A percentile compares a stretch with the other conserved stretches of the same genome.
Conservation (phyloP, 495 filamentous ascomycete species). For the Durotheca rogersii region DNA sequence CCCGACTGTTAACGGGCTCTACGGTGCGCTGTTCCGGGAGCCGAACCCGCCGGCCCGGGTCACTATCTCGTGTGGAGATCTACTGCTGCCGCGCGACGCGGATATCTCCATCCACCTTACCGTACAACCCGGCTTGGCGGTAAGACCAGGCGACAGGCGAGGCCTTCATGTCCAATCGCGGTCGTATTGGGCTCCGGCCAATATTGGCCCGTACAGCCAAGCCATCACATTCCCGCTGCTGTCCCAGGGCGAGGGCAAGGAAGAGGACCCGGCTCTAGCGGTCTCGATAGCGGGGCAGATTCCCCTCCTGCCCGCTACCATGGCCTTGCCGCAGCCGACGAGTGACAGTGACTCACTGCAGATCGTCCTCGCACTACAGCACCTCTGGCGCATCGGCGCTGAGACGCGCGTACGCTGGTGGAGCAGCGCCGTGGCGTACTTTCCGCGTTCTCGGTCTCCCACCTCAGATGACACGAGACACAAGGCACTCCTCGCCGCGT, state of each 20-base stretch:
- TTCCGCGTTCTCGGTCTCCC: conserved; percentile 39
- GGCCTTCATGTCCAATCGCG: conserved; percentile 89
- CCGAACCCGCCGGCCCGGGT: conserved; percentile 85
- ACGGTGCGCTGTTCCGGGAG: conserved; percentile 64
- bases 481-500: conserved; percentile 26
- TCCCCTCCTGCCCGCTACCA: conserved; percentile 77
- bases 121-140: conserved; percentile 22
- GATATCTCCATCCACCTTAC: conserved; percentile 56
- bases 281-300: conserved; percentile 82
- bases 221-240: conserved; percentile 64
- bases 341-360: conserved; percentile 32
- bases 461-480: conserved; percentile 12
- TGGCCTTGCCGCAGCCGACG: conserved; percentile 54
- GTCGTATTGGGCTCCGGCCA: conserved; percentile 97
- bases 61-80: conserved; percentile 72
- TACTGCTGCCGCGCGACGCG: conserved; percentile 49
- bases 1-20: conserved; percentile 67
- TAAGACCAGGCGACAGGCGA: conserved; percentile 38
- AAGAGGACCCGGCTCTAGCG: conserved; percentile 15
- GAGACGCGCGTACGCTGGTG: conserved; percentile 73
- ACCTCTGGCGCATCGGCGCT: conserved; percentile 80
- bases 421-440: conserved; percentile 70
- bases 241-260: conserved; percentile 5
- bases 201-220: conserved; percentile 97
- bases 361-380: conserved; percentile 70